Evolutionary conservation across 2,329 filamentous ascomycete genomes (phyloP).

Genomic region (Ramularia endophylla): DNA sequence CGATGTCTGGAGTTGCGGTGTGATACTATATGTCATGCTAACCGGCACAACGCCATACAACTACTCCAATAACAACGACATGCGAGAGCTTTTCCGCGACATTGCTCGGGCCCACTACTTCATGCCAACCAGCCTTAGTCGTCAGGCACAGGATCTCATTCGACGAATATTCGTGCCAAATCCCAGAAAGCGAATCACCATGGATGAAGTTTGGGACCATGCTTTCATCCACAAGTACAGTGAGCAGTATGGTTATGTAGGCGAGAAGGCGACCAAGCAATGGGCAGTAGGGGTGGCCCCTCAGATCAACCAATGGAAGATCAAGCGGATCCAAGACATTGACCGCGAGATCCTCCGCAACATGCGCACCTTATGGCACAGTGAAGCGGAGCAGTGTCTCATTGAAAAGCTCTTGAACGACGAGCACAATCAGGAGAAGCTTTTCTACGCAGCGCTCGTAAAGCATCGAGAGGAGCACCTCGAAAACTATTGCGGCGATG

Average conservation of each 20-base stretch:
- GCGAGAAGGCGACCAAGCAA: constrained; percentile 47
- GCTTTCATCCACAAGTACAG: constrained; percentile 82
- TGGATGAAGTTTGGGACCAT: constrained; percentile 79
- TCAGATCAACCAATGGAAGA: constrained; percentile 56
- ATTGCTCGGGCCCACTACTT: constrained; percentile 45
- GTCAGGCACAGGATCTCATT: constrained; percentile 72
- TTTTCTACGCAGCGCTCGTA: constrained; percentile 81
- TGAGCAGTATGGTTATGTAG: constrained; percentile 59
- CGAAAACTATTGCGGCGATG: constrained; percentile 73
- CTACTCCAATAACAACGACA: constrained; percentile 55
- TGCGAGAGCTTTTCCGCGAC: constrained; percentile 58
- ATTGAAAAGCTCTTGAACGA: constrained; percentile 56
- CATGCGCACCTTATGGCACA: constrained; percentile 87
- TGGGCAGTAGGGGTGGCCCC: constrained; percentile 47
- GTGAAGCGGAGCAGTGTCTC: constrained; percentile 66
- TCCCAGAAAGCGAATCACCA: constrained; percentile 70
- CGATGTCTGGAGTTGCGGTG: constrained; percentile 91
- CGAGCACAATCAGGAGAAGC: constrained; percentile 74
- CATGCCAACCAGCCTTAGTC: constrained; percentile 48
- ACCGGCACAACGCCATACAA: constrained; percentile 77
- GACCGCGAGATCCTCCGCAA: constrained; percentile 79
- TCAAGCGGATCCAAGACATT: constrained; percentile 59
- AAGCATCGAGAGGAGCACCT: constrained; percentile 78
- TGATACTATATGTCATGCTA: constrained; percentile 83
- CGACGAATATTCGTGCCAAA: constrained; percentile 71